Conservation (phyloP, 2,329 filamentous ascomycete species). For the Ascocoryne sarcoides region DNA sequence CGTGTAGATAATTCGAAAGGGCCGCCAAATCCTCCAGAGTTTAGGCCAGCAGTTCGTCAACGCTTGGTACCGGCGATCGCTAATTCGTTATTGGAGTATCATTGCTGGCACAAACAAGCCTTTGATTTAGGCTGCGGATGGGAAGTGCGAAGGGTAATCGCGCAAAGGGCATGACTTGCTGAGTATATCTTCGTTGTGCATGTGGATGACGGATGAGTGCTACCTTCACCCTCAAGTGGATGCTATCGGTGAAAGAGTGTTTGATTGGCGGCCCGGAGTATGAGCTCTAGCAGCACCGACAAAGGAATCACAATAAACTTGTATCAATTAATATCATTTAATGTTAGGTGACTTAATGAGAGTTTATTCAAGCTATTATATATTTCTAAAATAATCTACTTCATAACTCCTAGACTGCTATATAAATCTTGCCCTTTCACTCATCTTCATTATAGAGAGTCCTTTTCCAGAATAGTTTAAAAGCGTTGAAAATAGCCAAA, state of each 20-base stretch:
- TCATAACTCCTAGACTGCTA: too few relatives aligned
- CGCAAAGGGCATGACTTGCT: not conserved
- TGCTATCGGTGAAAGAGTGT: not conserved
- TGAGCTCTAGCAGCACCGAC: too few relatives aligned
- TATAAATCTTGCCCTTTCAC: too few relatives aligned
- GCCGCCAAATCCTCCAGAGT: not conserved
- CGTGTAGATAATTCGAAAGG: not conserved
- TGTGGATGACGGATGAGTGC: not conserved
- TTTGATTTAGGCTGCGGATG: not conserved
- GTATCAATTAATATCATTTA: too few relatives aligned
- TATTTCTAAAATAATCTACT: too few relatives aligned
- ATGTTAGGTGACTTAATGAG: too few relatives aligned
- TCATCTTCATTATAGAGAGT: too few relatives aligned
- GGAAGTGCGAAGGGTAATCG: not conserved
- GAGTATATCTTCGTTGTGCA: not conserved
- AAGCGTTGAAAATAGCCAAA: too few relatives aligned
- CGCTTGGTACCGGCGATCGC: conserved; percentile 8
- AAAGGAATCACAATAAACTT: too few relatives aligned
- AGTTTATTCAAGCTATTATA: too few relatives aligned
- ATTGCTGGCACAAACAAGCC: conserved; percentile 18
- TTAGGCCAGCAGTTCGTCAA: too few relatives aligned
- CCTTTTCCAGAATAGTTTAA: too few relatives aligned
- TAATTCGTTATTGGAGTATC: conserved; percentile 26
- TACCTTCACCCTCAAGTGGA: conserved; percentile 9
- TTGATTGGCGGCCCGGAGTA: conserved; percentile 2